These are phyloP conservation scores for Besnoitia besnoiti DNA, from an alignment of 169 alveolate species.

Conservation along the genomic window DNA sequence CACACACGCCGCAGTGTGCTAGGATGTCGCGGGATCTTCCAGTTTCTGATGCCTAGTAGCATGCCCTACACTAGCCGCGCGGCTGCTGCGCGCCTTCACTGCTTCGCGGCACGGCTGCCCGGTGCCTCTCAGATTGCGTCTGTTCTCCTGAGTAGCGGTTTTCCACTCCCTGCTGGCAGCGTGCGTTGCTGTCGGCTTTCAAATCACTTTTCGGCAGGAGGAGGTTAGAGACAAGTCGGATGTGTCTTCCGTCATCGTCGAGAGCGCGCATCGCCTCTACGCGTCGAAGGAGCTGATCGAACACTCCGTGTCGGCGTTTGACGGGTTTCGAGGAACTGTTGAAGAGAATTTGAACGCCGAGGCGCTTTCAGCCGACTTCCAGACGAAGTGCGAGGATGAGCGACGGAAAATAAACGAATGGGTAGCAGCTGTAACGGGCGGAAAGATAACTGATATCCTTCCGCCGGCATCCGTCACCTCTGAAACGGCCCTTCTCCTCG, in stretches of 20 bases:
- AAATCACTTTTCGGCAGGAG: no score
- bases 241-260: not conserved
- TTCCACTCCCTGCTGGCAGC: no score
- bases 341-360: not conserved
- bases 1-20: no score
- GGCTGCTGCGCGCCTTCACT: no score
- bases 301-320: not conserved
- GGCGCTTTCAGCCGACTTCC: not conserved
- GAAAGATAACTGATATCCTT: not conserved
- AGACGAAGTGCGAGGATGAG: not conserved
- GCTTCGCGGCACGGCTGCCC: no score
- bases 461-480: not conserved
- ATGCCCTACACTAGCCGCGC: no score
- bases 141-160: no score
- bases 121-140: no score
- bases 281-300: not conserved
- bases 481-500: conserved; percentile 12
- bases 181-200: no score
- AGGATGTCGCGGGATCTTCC: no score
- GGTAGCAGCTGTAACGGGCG: not conserved
- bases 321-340: not conserved
- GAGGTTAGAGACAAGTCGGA: not conserved
- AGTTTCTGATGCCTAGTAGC: no score
- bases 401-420: not conserved
- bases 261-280: not conserved